Base-by-base conservation (phyloP, 345 rosid genomes). In the Hevea brasiliensis region DNA sequence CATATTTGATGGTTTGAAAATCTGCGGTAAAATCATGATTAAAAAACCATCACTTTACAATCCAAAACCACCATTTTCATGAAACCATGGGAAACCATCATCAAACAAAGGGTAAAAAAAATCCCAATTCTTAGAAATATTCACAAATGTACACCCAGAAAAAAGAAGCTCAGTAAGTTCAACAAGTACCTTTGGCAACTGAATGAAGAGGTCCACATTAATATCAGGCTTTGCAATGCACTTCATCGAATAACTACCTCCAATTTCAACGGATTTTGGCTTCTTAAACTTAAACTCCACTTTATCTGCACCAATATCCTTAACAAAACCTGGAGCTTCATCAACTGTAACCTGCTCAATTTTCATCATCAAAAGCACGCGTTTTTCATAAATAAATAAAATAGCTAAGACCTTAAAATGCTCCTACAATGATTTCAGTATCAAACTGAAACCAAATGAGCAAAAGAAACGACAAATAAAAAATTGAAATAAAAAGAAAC, bases 231-330 rank as follows among this genome's bases (percentile, higher is more conserved):
- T 94, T 0, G 83, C 90, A 59, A 90, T 70, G 65, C 89, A 81
- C 48, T 77, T 77, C 35, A 84, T 84, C 0, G 93, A 81, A 77
- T 90, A 94, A 72, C 97, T 90, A 18, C 98, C 98, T 11, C 90
- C 89, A 65, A 89, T 78, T 81, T 70, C 87, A 59, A 90, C 61
- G 40, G 82, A 81, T 53, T 74, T 79, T 11, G 97, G 97, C 88
- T 85, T 88, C 86, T 83, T 90, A 72, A 92, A 92, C 78, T 65
- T 88, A 77, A 92, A 92, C 29, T 89, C 92, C 32, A 84, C 92
- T 76, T 90, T 92, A 74, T 89, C 99, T 0, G 92, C 94, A 4
- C 94, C 92, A 68, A 89, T 79, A 66, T 92, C 98, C 44, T 79
- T 79, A 47, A 91, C 91, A 76, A 95, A 92, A 58, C 78, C 81